These are phyloP conservation scores for Suillus tomentosus DNA, from an alignment of 768 basidiomycete species.

Conservation along the genomic window DNA sequence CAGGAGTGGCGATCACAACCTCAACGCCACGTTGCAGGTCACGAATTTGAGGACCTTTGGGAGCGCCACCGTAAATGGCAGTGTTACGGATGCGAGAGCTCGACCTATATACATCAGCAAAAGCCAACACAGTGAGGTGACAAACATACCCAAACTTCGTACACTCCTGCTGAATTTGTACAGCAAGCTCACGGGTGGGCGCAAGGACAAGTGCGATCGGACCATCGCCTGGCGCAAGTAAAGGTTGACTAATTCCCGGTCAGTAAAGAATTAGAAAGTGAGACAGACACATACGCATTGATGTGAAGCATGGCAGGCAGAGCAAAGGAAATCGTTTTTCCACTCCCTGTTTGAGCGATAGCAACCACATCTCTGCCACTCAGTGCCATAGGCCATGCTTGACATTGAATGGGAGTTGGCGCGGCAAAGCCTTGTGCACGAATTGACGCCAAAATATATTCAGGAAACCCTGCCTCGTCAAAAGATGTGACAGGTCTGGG, in stretches of 20 bases:
- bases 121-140: slow-evolving; percentile 11
- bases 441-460: slow-evolving; percentile 93
- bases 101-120: slow-evolving; percentile 44
- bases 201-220: slow-evolving; percentile 97
- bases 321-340: slow-evolving; percentile 98
- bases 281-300: slow-evolving; percentile 77
- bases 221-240: slow-evolving; percentile 91
- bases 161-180: slow-evolving; percentile 98
- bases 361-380: slow-evolving; percentile 93
- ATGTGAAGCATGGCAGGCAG: slow-evolving; percentile 99
- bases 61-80: slow-evolving; percentile 98
- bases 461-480: slow-evolving; percentile 95
- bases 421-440: slow-evolving; percentile 88
- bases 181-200: slow-evolving; percentile 97
- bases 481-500: slow-evolving; percentile 91
- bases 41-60: slow-evolving; percentile 97
- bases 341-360: slow-evolving; percentile 97
- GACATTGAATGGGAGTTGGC: slow-evolving; percentile 97
- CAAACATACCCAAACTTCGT: slow-evolving; percentile 87
- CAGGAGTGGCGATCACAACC: slow-evolving; percentile 99
- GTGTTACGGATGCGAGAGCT: slow-evolving; percentile 98
- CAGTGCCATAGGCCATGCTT: slow-evolving; percentile 99
- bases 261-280: background rate
- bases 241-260: slow-evolving; percentile 68
- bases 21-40: slow-evolving; percentile 97